These are phyloP conservation scores for Calvatia gigantea DNA, from an alignment of 768 basidiomycete genomes.

Conservation along the genomic window DNA sequence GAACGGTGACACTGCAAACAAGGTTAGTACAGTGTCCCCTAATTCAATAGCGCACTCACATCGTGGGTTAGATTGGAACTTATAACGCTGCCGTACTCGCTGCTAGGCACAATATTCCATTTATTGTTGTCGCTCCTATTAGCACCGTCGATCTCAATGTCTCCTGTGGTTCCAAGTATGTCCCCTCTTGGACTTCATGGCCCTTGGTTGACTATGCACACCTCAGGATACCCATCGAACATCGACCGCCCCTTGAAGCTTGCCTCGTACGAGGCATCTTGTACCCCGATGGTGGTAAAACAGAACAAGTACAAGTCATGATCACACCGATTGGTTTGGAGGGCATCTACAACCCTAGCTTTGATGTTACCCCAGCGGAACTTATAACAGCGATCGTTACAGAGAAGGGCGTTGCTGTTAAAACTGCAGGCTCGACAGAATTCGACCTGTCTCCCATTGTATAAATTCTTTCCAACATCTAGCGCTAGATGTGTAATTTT, in stretches of 20 bases:
- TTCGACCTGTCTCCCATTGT: conserved; percentile 70
- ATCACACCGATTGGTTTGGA: conserved; percentile 69
- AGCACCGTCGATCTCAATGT: conserved; percentile 88
- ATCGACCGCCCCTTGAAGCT: conserved; percentile 84
- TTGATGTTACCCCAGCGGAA: conserved; percentile 94
- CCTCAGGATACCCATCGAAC: conserved; percentile 83
- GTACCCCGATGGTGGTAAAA: conserved; percentile 47
- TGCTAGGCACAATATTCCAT: conserved; percentile 81
- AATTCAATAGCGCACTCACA: conserved; percentile 15
- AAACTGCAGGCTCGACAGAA: conserved; percentile 45
- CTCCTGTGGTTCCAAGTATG: conserved; percentile 57
- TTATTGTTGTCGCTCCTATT: conserved; percentile 90
- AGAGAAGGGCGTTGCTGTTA: conserved; percentile 89
- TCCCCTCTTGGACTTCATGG: conserved; percentile 20
- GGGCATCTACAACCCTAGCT: conserved; percentile 88
- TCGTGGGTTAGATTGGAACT: conserved; percentile 65
- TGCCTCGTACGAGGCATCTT: conserved; percentile 83
- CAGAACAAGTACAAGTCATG: conserved; percentile 75
- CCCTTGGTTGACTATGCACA: conserved; percentile 3
- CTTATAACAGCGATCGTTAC: conserved; percentile 94
- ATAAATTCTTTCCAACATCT: too few relatives aligned
- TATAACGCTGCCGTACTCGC: conserved; percentile 96
- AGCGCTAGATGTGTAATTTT: too few relatives aligned
- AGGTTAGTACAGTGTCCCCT: conserved; percentile 39
- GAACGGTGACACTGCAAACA: conserved; percentile 98